Evolutionary conservation across 768 basidiomycete genomes (phyloP).

Genomic region (Pilatotrama ljubarskyi): DNA sequence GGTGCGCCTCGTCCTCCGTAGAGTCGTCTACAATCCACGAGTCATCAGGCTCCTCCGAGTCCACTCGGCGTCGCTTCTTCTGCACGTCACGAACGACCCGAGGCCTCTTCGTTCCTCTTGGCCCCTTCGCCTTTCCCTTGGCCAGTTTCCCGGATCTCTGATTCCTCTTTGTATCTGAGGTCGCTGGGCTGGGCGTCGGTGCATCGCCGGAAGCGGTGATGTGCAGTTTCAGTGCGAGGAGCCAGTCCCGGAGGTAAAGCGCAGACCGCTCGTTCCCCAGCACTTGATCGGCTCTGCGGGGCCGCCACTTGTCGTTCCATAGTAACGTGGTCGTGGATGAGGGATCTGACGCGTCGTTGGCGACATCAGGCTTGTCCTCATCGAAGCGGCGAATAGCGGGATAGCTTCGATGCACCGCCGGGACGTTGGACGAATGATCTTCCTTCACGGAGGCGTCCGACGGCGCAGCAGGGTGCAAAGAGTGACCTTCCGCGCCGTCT

Average conservation of each 20-base stretch:
- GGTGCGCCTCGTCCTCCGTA: slow-evolving; percentile 36
- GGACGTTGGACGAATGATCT: not conserved
- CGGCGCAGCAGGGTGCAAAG: too few relatives aligned
- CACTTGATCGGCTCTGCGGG: slow-evolving; percentile 69
- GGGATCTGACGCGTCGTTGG: not conserved
- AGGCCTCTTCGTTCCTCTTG: slow-evolving; percentile 56
- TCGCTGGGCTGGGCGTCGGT: not conserved
- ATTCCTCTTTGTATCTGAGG: not conserved
- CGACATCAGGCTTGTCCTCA: not conserved
- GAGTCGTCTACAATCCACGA: slow-evolving; percentile 53
- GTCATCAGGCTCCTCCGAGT: slow-evolving; percentile 52
- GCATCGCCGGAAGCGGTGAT: slow-evolving; percentile 21
- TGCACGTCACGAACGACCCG: slow-evolving; percentile 56
- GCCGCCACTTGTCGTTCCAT: slow-evolving; percentile 80
- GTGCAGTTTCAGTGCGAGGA: slow-evolving; percentile 67
- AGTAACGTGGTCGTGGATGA: slow-evolving; percentile 33
- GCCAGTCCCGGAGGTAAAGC: slow-evolving; percentile 75
- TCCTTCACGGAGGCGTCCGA: not conserved
- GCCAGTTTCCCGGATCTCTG: slow-evolving; percentile 24
- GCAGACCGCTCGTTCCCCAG: slow-evolving; percentile 77
- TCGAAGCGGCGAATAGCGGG: slow-evolving; percentile 22
- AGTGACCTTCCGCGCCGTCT: not conserved
- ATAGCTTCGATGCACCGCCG: slow-evolving; percentile 7
- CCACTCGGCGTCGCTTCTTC: slow-evolving; percentile 55
- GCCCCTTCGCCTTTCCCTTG: slow-evolving; percentile 25